phyloP scores from a whole-genome alignment of 768 basidiomycete species.

The Boletus tomentosulus region DNA sequence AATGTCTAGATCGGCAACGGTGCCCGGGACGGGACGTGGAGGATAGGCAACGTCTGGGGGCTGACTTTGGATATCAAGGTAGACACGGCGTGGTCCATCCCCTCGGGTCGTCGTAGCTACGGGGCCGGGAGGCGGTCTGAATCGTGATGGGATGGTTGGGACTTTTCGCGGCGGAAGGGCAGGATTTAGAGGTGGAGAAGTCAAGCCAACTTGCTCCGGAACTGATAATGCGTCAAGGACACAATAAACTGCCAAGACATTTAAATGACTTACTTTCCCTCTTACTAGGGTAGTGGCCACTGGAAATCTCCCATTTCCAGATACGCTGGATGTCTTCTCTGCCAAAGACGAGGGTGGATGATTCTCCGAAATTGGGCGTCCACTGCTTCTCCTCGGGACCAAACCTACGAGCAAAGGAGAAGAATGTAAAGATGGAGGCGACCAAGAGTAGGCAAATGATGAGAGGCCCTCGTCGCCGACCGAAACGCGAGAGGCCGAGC shows the following conservation, averaged over 20 bases:
- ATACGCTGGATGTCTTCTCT: slow-evolving; percentile 82
- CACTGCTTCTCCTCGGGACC: slow-evolving; percentile 59
- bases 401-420: slow-evolving; percentile 60
- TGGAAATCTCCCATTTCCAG: slow-evolving; percentile 93
- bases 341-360: slow-evolving; percentile 69
- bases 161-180: slow-evolving; percentile 59
- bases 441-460: slow-evolving; percentile 47
- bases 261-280: slow-evolving; percentile 54
- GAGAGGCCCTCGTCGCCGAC: slow-evolving; percentile 52
- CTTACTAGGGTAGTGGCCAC: slow-evolving; percentile 91
- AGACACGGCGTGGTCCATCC: slow-evolving; percentile 72
- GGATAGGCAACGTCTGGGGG: slow-evolving; percentile 74
- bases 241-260: background rate
- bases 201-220: slow-evolving; percentile 63
- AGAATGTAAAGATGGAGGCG: slow-evolving; percentile 47
- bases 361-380: slow-evolving; percentile 55
- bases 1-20: slow-evolving; percentile 82
- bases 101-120: slow-evolving; percentile 61
- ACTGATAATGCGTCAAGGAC: slow-evolving; percentile 40
- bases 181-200: slow-evolving; percentile 59
- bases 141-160: slow-evolving; percentile 44
- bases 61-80: slow-evolving; percentile 63
- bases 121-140: slow-evolving; percentile 43
- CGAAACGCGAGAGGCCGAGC: slow-evolving; percentile 51
- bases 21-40: slow-evolving; percentile 79